phyloP scores from a whole-genome alignment of 2,329 filamentous ascomycete genomes.

The Canariomyces notabilis region DNA sequence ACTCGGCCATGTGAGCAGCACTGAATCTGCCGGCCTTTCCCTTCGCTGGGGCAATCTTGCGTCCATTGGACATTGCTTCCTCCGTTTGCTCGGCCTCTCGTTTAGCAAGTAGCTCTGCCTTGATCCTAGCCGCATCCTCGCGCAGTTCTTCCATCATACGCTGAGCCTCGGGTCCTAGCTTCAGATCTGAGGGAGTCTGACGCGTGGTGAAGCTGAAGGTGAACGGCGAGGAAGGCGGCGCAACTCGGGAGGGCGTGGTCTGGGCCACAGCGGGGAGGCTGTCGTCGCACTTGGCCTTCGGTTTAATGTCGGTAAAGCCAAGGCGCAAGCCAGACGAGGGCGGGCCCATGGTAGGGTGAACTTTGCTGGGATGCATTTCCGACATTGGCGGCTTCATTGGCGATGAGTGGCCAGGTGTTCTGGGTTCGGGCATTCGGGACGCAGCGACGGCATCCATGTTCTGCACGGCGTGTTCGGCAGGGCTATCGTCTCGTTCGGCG shows the following conservation, averaged over 20 bases:
- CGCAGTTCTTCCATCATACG: conserved; percentile 63
- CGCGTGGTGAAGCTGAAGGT: conserved; percentile 59
- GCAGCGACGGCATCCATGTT: conserved; percentile 32
- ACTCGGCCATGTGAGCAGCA: conserved; percentile 78
- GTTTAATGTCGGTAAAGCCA: conserved; percentile 72
- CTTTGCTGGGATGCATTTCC: conserved; percentile 89
- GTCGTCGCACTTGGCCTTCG: conserved; percentile 42
- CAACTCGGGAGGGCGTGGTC: conserved; percentile 59
- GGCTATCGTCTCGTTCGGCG: conserved; percentile 39
- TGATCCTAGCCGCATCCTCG: conserved; percentile 66
- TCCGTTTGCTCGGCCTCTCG: conserved; percentile 50
- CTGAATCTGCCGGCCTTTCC: conserved; percentile 76
- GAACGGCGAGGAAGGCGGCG: conserved; percentile 54
- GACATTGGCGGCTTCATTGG: conserved; percentile 65
- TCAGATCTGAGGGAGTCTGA: conserved; percentile 39
- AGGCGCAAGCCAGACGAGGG: conserved; percentile 75
- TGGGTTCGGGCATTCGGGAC: conserved; percentile 33
- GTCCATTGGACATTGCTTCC: conserved; percentile 41
- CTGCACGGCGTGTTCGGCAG: conserved; percentile 26
- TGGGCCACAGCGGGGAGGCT: conserved; percentile 42
- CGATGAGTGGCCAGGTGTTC: conserved; percentile 60
- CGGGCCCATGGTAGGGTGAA: conserved; percentile 68
- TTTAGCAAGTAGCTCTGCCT: conserved; percentile 60
- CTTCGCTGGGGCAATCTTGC: conserved; percentile 76
- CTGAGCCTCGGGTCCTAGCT: conserved; percentile 57